A percentile compares a stretch with the other conserved stretches of the same genome.
Conservation (phyloP, 2,329 filamentous ascomycete species). For the Trichoderma citrinoviride region DNA sequence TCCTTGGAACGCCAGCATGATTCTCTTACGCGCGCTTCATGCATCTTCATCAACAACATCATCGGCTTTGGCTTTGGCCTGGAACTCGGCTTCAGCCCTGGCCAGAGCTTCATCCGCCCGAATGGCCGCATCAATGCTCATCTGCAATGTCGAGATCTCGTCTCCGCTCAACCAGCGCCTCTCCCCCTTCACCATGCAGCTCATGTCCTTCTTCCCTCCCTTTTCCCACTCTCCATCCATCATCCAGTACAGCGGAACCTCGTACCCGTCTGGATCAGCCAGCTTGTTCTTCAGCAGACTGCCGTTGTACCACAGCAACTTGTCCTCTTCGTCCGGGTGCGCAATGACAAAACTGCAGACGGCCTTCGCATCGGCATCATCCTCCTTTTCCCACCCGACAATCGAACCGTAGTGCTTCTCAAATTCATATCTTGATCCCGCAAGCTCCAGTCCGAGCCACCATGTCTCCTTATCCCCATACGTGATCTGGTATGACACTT, state of each 20-base stretch:
- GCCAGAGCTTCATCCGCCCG: not conserved
- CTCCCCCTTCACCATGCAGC: constrained; percentile 37
- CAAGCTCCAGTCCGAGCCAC: constrained; percentile 46
- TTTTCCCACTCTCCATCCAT: constrained; percentile 40
- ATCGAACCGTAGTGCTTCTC: constrained; percentile 43
- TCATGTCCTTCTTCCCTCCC: constrained; percentile 36
- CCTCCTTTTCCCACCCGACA: constrained; percentile 35
- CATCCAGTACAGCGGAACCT: constrained; percentile 42
- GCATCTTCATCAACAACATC: no score
- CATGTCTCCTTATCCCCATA: constrained; percentile 48
- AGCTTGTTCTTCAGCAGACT: constrained; percentile 42
- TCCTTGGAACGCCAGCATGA: no score
- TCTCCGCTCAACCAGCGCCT: constrained; percentile 15
- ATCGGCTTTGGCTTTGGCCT: no score
- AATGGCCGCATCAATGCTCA: constrained; percentile 15
- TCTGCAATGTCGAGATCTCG: not conserved
- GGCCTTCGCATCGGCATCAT: constrained; percentile 18
- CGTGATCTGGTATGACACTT: constrained; percentile 41
- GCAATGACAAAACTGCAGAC: constrained; percentile 45
- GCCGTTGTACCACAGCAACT: constrained; percentile 45
- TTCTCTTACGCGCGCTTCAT: no score
- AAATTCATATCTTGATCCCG: constrained; percentile 39
- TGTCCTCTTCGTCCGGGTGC: constrained; percentile 40
- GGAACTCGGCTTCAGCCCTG: not conserved
- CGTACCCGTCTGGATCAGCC: constrained; percentile 32